Evolutionary conservation across 768 basidiomycete species (phyloP), one percentile per base, ranked within the genome.

Genomic region (Suillus ampliporus): DNA sequence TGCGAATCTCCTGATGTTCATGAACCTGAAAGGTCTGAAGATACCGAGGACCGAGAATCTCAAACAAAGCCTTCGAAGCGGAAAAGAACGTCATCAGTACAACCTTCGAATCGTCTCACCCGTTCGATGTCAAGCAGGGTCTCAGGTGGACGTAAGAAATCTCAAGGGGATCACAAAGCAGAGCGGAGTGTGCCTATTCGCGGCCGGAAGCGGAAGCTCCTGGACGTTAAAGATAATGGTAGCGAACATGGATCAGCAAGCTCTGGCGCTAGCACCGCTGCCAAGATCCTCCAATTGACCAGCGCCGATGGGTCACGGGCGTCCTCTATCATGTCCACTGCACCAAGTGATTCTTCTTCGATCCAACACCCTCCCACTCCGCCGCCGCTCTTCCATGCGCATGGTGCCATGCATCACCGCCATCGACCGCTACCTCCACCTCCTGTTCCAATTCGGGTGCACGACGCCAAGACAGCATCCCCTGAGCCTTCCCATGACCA

Each of bases 321-420:
- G 11, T 83, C 85, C 6, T 87, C 86, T n/a, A 74, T 85, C n/a
- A 77, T 68, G 4, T 84, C 78, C n/a, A 73, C 65, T 53, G 70
- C 70, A 14, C 68, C 67, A 11, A 78, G 75, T 54, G 78, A 76
- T n/a, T 62, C 62, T 7, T 64, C 62, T 23, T 50, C 50, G 48
- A 40, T 61, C 10, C 34, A 38, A 15, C 63, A 50, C 41, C 9
- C 54, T 40, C 28, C 41, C 28, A n/a, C 40, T 8, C 40, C 68
- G 19, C 71, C 69, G 5, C 54, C 54, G 40, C 63, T 76, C 57
- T 58, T 72, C 43, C 73, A 73, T 40, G 61, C 72, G 26, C 67
- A 71, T 35, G 71, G 69, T 15, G 57, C 66, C 46, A 44, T 72
- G 2, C 74, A 69, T 46, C 75, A 77, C 50, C 72, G 74, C 52